Conservation (phyloP, 148 eudicot species). For the Arbutus unedo region DNA sequence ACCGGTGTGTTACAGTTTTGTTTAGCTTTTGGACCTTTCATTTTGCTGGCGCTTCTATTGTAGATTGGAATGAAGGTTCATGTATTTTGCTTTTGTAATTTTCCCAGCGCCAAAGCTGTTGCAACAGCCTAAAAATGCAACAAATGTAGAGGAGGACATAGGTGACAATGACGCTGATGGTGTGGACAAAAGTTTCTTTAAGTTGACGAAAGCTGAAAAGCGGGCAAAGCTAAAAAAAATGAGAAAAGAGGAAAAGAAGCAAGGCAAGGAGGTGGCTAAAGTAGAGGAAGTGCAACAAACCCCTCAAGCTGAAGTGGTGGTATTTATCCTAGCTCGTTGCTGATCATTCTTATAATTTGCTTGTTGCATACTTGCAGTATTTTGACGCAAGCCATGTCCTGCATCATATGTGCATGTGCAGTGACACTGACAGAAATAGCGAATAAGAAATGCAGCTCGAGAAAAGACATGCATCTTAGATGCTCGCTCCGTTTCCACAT, state of each 20-base stretch:
- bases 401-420: neutral
- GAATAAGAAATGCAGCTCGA: neutral
- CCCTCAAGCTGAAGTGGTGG: constrained; percentile 70
- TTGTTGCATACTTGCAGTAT: neutral
- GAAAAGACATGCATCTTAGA: neutral
- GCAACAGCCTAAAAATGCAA: constrained; percentile 25
- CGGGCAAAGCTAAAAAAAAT: constrained; percentile 71
- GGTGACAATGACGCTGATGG: constrained; percentile 31
- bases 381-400: neutral
- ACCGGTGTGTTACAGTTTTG: constrained; percentile 40
- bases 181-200: constrained; percentile 32
- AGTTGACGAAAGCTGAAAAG: constrained; percentile 70
- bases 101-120: constrained; percentile 41
- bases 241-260: constrained; percentile 87
- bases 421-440: neutral
- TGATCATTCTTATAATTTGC: neutral
- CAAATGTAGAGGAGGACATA: constrained; percentile 39
- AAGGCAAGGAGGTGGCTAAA: constrained; percentile 45
- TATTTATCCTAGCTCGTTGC: constrained; percentile 19
- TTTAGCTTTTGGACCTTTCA: neutral
- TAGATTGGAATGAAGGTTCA: neutral
- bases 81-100: constrained; percentile 12
- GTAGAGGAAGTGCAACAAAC: constrained; percentile 48
- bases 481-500: neutral
- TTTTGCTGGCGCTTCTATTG: neutral